These are phyloP conservation scores for Pythium sukuiense DNA, from an alignment of 352 stramenopile genomes.

Conservation along the genomic window DNA sequence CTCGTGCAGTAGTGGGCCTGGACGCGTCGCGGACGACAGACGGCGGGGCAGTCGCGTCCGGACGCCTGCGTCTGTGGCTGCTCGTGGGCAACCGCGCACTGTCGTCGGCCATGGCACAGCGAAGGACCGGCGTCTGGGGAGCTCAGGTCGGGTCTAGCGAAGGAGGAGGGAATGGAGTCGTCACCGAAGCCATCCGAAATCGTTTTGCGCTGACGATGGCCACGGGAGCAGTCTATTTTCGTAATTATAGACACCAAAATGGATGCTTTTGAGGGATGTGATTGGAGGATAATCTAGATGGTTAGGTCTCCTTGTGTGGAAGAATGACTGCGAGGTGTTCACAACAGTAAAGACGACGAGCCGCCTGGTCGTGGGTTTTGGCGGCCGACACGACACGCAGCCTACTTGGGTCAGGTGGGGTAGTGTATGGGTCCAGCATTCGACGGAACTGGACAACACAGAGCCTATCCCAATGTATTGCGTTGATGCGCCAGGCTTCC, in stretches of 20 bases:
- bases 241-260: conserved; percentile 7
- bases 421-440: not conserved
- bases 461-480: not conserved
- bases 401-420: not conserved
- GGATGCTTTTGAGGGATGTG: not conserved
- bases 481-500: not conserved
- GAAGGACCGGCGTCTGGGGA: not conserved
- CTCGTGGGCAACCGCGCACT: not conserved
- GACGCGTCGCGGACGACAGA: not conserved
- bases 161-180: conserved; percentile 19
- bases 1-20: not conserved
- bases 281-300: conserved; percentile 23
- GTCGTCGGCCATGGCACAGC: not conserved
- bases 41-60: not conserved
- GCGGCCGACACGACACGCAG: not conserved
- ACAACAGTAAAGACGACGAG: not conserved
- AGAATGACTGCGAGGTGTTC: too few relatives aligned
- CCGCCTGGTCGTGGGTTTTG: not conserved
- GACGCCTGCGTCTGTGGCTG: not conserved
- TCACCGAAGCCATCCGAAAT: conserved; percentile 39
- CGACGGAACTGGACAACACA: not conserved
- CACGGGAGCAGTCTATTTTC: conserved; percentile 1
- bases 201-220: conserved; percentile 19
- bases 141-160: conserved; percentile 2
- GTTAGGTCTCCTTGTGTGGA: too few relatives aligned